A percentile compares a stretch with the other conserved stretches of the same genome.
Evolutionary conservation across 164 flowering plant species (phyloP).

Genomic region (Euptelea pleiosperma): DNA sequence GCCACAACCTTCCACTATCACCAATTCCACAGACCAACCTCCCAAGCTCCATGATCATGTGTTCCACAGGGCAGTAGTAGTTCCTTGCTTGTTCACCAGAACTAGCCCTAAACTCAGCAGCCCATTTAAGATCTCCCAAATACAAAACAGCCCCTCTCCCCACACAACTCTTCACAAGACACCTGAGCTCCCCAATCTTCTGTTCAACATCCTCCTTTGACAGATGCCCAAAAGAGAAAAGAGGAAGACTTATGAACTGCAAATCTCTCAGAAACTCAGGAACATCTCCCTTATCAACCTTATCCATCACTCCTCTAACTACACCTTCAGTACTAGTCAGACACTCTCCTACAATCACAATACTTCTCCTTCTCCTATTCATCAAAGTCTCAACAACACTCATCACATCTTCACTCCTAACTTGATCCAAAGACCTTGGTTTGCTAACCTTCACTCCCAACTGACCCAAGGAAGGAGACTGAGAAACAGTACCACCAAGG

Average conservation of each 20-base stretch:
- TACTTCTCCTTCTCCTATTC: conserved; percentile 45
- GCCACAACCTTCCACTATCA: conserved; percentile 58
- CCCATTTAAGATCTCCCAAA: conserved; percentile 90
- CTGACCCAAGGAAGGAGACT: conserved; percentile 20
- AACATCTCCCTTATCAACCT: conserved; percentile 59
- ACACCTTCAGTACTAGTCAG: conserved; percentile 47
- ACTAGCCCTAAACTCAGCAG: conserved; percentile 49
- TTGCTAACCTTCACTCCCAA: conserved; percentile 17
- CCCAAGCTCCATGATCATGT: conserved; percentile 75
- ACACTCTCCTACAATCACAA: conserved; percentile 71
- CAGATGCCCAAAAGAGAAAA: conserved; percentile 38
- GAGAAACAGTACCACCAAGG: conserved; percentile 19
- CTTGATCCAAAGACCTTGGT: conserved; percentile 23
- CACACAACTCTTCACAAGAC: conserved; percentile 39
- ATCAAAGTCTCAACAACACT: conserved; percentile 53
- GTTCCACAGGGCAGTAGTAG: conserved; percentile 60
- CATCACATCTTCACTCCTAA: conserved; percentile 46
- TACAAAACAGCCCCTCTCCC: conserved; percentile 58
- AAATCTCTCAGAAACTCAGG: conserved; percentile 46
- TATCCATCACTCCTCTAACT: conserved; percentile 55
- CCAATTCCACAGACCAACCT: conserved; percentile 49
- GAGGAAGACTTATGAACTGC: conserved; percentile 52
- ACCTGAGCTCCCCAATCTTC: conserved; percentile 60
- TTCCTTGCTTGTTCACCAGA: conserved; percentile 36
- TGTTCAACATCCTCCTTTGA: conserved; percentile 61